Percentiles rank a stretch among this genome's conserved stretches.
phyloP scores from a whole-genome alignment of 305 asterid species.

The Stenogyne calaminthoides region DNA sequence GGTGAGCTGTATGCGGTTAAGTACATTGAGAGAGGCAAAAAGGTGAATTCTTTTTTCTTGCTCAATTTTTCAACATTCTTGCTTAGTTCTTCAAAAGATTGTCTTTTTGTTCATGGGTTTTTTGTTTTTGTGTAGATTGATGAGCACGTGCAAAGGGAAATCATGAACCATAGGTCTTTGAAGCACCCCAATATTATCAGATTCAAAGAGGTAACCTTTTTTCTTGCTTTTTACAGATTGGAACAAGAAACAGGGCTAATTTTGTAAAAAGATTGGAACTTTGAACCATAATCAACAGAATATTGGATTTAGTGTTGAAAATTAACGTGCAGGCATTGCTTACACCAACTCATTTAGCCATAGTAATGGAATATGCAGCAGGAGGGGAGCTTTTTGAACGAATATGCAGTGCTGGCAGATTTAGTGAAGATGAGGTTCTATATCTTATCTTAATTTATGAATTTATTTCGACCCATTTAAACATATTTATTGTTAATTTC shows the following conservation, averaged over 20 bases:
- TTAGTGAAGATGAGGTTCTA: slow-evolving; percentile 74
- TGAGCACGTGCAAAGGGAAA: slow-evolving; percentile 93
- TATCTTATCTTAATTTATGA: too few species aligned
- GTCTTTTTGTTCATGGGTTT: background rate
- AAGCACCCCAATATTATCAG: slow-evolving; percentile 79
- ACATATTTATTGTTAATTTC: background rate
- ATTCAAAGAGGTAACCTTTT: slow-evolving; percentile 66
- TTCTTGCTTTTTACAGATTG: background rate
- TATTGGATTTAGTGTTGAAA: background rate
- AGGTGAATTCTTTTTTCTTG: slow-evolving; percentile 42
- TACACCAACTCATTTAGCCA: slow-evolving; percentile 77
- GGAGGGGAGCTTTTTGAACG: slow-evolving; percentile 85
- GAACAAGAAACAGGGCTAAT: slow-evolving; percentile 6
- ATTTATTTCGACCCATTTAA: background rate
- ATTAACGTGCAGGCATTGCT: slow-evolving; percentile 52
- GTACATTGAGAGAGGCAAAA: slow-evolving; percentile 84
- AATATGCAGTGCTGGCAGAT: slow-evolving; percentile 73
- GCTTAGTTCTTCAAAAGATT: background rate
- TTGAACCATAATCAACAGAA: background rate
- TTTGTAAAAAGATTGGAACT: background rate
- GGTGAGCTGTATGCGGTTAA: slow-evolving; percentile 75
- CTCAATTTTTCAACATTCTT: slow-evolving; percentile 1
- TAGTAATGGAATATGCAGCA: slow-evolving; percentile 85
- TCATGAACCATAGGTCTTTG: slow-evolving; percentile 84
- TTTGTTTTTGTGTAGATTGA: slow-evolving; percentile 52